Evolutionary conservation across 2,329 filamentous ascomycete species (phyloP).

Genomic region (Ambrosiella cleistominuta): DNA sequence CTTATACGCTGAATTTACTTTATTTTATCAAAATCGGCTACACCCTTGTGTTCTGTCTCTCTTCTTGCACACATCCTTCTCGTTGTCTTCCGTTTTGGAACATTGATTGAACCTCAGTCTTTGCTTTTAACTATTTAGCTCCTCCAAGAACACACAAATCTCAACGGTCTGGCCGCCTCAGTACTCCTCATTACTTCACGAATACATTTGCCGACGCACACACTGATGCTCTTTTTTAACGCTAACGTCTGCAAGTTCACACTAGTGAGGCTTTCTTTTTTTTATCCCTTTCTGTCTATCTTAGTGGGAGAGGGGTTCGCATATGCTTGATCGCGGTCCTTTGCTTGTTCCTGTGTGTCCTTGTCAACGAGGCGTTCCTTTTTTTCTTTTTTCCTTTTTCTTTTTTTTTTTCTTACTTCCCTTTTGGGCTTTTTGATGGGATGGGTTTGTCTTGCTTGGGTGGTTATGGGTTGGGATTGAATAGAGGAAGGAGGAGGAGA

Average conservation of each 20-base stretch:
- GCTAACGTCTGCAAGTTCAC: no score
- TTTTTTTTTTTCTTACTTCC: background rate
- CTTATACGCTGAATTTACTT: background rate
- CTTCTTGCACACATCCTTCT: slow-evolving; percentile 1
- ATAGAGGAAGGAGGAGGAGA: no score
- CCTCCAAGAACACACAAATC: no score
- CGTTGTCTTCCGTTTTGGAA: background rate
- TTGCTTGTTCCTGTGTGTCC: background rate
- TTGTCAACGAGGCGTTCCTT: slow-evolving; percentile 2
- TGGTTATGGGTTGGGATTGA: no score
- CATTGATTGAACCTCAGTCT: background rate
- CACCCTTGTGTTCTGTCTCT: slow-evolving; percentile 5
- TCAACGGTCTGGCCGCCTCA: no score
- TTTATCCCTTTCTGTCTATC: no score
- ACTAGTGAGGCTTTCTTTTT: no score
- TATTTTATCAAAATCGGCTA: background rate
- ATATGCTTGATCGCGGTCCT: background rate
- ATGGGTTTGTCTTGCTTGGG: no score
- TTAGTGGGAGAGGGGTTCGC: no score
- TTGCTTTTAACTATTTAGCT: background rate
- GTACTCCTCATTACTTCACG: no score
- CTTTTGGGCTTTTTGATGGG: background rate
- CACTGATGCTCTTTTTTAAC: no score
- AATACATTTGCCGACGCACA: no score
- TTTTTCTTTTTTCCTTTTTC: slow-evolving; percentile 1